Conservation (phyloP, 441 rosid genomes). For the Gossypium davidsonii region DNA sequence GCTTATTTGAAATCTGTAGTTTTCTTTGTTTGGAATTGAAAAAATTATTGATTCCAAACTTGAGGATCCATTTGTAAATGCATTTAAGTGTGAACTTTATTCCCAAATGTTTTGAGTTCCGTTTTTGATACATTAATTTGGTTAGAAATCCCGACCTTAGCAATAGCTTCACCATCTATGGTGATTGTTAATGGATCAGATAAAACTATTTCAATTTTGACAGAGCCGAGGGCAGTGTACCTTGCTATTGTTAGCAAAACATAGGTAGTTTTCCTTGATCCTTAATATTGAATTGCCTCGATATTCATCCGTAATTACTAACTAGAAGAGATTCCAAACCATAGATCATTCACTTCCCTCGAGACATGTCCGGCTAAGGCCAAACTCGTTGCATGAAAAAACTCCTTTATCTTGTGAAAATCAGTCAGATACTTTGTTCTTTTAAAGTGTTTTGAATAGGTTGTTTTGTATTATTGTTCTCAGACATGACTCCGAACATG, state of each 20-base stretch:
- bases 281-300: background rate
- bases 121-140: background rate
- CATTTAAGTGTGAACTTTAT: background rate
- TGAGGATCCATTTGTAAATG: background rate
- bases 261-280: background rate
- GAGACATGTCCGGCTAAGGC: background rate
- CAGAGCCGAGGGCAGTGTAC: background rate
- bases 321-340: background rate
- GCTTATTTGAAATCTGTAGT: background rate
- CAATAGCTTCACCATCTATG: background rate
- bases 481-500: background rate
- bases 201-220: slow-evolving; percentile 1
- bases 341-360: background rate
- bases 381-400: background rate
- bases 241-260: no score
- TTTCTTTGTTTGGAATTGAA: background rate
- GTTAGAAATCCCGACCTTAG: background rate
- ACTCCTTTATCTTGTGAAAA: background rate
- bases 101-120: slow-evolving; percentile 1
- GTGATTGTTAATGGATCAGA: background rate
- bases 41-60: background rate
- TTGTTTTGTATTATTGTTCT: background rate
- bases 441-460: background rate
- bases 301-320: background rate
- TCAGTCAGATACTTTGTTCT: background rate